These are phyloP conservation scores for Xerocomellus intermedius DNA, from an alignment of 768 basidiomycete species.

Conservation along the genomic window DNA sequence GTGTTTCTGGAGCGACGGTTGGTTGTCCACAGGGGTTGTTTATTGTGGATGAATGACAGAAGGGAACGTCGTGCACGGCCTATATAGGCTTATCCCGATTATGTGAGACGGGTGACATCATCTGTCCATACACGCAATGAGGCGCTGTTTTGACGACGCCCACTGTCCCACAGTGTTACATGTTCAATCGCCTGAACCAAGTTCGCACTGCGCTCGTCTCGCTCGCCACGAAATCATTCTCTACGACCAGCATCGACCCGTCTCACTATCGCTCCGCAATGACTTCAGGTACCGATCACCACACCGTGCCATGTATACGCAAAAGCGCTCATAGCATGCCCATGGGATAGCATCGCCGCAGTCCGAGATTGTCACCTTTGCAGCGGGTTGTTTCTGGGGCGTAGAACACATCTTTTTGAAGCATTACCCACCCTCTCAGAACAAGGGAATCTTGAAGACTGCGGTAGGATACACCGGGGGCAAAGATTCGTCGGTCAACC, in stretches of 20 bases:
- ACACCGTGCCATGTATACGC: not conserved
- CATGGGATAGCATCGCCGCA: conserved; percentile 43
- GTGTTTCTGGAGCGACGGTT: conserved; percentile 24
- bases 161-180: conserved; percentile 1
- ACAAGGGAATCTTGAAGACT: conserved; percentile 74
- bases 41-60: conserved; percentile 31
- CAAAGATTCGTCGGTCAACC: conserved; percentile 48
- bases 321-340: conserved; percentile 2
- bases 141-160: not conserved
- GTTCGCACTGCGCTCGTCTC: conserved; percentile 22
- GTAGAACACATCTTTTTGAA: conserved; percentile 84
- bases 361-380: conserved; percentile 47
- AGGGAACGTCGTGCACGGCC: too few species aligned
- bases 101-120: conserved; percentile 1
- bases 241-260: conserved; percentile 32
- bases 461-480: conserved; percentile 83
- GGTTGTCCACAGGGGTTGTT: conserved; percentile 29
- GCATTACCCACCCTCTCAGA: conserved; percentile 66
- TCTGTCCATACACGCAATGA: not conserved
- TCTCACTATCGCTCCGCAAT: conserved; percentile 41
- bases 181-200: conserved; percentile 29
- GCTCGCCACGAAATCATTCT: conserved; percentile 17
- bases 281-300: conserved; percentile 28
- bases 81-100: not conserved
- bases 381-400: conserved; percentile 78